Percentiles rank a stretch among this genome's conserved stretches.
phyloP scores from a whole-genome alignment of 108 stramenopile genomes.

The Cyclotella kingstonii region DNA sequence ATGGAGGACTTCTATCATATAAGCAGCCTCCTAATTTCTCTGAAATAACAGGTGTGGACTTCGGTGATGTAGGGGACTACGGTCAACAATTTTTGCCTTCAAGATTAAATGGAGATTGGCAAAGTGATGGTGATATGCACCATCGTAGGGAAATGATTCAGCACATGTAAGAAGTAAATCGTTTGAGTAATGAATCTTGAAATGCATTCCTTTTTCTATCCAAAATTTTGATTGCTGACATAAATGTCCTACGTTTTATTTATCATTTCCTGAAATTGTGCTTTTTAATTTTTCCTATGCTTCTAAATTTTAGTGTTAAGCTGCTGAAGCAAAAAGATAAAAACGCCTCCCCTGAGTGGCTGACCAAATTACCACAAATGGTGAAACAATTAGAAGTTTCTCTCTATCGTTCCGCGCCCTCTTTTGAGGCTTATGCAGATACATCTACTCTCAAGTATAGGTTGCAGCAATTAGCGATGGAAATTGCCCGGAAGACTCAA shows the following conservation, averaged over 20 bases:
- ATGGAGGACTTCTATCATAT: conserved; percentile 19
- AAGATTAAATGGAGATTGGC: conserved; percentile 82
- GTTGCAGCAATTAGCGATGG: conserved; percentile 85
- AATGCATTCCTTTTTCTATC: conserved; percentile 1
- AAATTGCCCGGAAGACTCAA: conserved; percentile 74
- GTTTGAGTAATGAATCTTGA: too few species aligned
- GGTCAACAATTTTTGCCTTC: conserved; percentile 42
- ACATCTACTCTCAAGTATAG: conserved; percentile 83
- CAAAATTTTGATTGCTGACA: background rate
- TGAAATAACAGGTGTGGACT: conserved; percentile 20
- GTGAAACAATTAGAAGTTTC: conserved; percentile 93
- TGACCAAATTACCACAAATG: conserved; percentile 93
- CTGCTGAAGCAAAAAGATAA: conserved; percentile 88
- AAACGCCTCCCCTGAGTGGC: conserved; percentile 88
- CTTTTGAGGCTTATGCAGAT: conserved; percentile 89
- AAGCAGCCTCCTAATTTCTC: conserved; percentile 28
- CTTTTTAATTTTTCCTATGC: background rate
- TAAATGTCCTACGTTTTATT: too few species aligned
- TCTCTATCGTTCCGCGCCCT: conserved; percentile 86
- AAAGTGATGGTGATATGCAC: conserved; percentile 82
- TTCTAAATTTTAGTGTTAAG: conserved; percentile 60
- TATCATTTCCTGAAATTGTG: background rate
- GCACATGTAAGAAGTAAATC: conserved; percentile 89
- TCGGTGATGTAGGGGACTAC: conserved; percentile 22
- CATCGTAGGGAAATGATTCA: conserved; percentile 91